A percentile compares a stretch with the other conserved stretches of the same genome.
Conservation (phyloP, 768 basidiomycete species). For the Suillus sp. region DNA sequence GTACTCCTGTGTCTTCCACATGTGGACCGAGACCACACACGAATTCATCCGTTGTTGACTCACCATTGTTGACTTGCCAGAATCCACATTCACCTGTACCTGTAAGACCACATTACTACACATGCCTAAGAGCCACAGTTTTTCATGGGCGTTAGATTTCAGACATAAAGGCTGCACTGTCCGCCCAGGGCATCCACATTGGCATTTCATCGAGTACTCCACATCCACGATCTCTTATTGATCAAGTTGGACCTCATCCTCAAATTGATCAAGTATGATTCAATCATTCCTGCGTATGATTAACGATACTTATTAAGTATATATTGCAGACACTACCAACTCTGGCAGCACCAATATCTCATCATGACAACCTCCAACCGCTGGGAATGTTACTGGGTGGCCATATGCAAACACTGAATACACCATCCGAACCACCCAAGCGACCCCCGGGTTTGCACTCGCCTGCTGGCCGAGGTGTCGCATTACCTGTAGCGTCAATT, state of each 20-base stretch:
- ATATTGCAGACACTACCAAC: not conserved
- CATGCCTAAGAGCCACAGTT: not conserved
- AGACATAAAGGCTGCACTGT: constrained; percentile 1
- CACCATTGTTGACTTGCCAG: no score
- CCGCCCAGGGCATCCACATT: not conserved
- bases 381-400: not conserved
- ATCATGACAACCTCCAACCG: not conserved
- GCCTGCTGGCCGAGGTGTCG: not conserved
- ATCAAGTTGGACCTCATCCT: not conserved
- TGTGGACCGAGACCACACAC: not conserved
- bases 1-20: not conserved
- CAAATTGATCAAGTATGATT: not conserved
- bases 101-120: not conserved
- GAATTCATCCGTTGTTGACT: not conserved
- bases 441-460: not conserved
- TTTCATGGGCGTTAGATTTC: not conserved
- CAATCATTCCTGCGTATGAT: not conserved
- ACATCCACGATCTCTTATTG: not conserved
- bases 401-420: no score
- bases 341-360: not conserved
- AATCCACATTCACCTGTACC: no score
- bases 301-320: not conserved
- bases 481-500: no score
- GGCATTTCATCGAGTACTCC: no score
- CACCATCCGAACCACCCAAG: not conserved